A percentile compares a stretch with the other conserved stretches of the same genome.
phyloP scores from a whole-genome alignment of 2,329 filamentous ascomycete genomes.

The Akanthomyces dipterigenus region DNA sequence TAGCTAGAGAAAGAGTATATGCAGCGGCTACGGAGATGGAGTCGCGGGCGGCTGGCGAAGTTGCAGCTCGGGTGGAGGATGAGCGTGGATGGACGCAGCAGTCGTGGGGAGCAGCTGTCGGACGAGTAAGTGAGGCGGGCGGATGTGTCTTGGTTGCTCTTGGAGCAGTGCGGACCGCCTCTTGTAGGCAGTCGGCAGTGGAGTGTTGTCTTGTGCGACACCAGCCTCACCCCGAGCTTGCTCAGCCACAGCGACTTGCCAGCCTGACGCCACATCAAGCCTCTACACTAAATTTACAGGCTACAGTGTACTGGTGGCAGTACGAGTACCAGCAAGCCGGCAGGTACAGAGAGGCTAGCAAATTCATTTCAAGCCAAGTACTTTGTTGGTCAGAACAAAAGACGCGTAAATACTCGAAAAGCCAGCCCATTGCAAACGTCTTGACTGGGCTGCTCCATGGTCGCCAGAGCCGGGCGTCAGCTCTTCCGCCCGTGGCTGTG shows the following conservation, averaged over 20 bases:
- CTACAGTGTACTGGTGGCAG: too few species aligned
- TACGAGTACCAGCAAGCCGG: too few species aligned
- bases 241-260: neutral
- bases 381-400: neutral
- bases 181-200: neutral
- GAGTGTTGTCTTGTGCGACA: neutral
- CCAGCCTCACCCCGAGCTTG: neutral
- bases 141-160: neutral
- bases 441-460: neutral
- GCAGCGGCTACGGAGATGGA: neutral
- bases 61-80: neutral
- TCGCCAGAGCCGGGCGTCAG: neutral
- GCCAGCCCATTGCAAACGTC: neutral
- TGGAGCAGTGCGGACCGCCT: neutral
- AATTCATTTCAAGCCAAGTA: too few species aligned
- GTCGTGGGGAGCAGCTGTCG: neutral
- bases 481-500: neutral
- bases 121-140: neutral
- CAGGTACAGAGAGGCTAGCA: too few species aligned
- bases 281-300: too few species aligned
- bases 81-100: neutral
- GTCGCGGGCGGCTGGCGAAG: neutral
- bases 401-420: neutral
- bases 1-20: neutral
- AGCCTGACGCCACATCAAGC: neutral